These are phyloP conservation scores for Rhizomucor pusillus DNA, from an alignment of 371 early-diverging fungal species.

Conservation along the genomic window DNA sequence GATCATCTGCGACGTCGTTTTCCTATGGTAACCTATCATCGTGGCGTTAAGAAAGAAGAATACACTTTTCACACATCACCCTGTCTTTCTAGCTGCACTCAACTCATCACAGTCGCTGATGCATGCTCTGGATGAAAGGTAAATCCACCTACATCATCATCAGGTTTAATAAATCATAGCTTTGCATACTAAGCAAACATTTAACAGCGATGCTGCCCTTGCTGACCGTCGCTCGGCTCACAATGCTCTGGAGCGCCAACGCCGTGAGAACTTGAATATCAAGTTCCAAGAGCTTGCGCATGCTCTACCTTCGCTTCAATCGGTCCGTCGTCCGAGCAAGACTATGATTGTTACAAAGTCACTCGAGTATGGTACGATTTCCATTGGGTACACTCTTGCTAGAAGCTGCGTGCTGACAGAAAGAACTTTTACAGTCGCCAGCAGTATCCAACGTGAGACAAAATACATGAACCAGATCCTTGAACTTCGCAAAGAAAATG, in stretches of 20 bases:
- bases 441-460: slow-evolving; percentile 19
- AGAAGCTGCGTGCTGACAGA: neutral
- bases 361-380: slow-evolving; percentile 54
- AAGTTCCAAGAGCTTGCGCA: slow-evolving; percentile 79
- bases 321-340: slow-evolving; percentile 75
- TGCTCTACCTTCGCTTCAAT: slow-evolving; percentile 70
- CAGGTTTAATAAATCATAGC: too few species aligned
- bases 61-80: neutral
- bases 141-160: too few species aligned
- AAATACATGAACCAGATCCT: slow-evolving; percentile 24
- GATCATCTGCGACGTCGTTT: neutral
- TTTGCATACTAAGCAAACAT: neutral
- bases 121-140: too few species aligned
- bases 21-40: neutral
- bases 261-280: slow-evolving; percentile 73
- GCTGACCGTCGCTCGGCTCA: slow-evolving; percentile 60
- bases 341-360: slow-evolving; percentile 75
- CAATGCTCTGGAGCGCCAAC: slow-evolving; percentile 78
- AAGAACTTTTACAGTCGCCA: slow-evolving; percentile 15
- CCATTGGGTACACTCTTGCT: neutral
- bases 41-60: too few species aligned
- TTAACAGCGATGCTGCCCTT: slow-evolving; percentile 7
- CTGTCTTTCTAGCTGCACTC: neutral
- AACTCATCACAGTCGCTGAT: too few species aligned
- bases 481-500: slow-evolving; percentile 30